Evolutionary conservation across 2,329 filamentous ascomycete species (phyloP), one percentile per base, ranked within the genome.

Genomic region (Colletotrichum liriopes): DNA sequence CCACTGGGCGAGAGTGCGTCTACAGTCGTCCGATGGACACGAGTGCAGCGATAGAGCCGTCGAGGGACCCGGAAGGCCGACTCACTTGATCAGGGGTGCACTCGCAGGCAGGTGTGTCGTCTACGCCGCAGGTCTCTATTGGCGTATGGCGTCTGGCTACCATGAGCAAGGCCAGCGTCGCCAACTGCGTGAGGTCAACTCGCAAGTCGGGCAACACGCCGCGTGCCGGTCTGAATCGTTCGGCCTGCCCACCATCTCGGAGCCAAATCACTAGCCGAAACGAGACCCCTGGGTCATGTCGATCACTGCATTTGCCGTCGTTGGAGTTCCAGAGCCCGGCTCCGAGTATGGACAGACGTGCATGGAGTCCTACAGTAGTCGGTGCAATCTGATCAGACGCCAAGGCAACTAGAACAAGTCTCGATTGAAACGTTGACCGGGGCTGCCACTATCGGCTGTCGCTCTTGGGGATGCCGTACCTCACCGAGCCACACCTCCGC

Each of bases 251-350:
- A n/a, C 26, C 9, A 45, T 37, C 26, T 26, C 5, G 43, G 5
- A 47, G 41, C n/a, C 23, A 2, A 56, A 56, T 39, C 29, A 29
- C 51, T 56, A 56, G 62, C 56, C 37, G 51, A 47, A 56, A 65
- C 51, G 51, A 23, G 45, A 23, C n/a, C n/a, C 20, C 45, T 47
- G 8, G 16, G 16, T 23, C 45, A 20, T 47, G 45, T 23, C 45
- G 45, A 23, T 47, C n/a, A 23, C n/a, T 47, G 45, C 45, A 47
- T 23, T 23, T n/a, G 45, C 45, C 45, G 18, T 23, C 45, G 45
- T 3, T 23, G 45, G 45, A 11, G 45, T 47, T 23, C 45, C 45
- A 7, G 45, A 23, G 45, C 8, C n/a, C 45, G 20, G 6, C 45
- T 47, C 45, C 45, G 9, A 47, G 41, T 32, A 32, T 32, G 6